Evolutionary conservation across 352 stramenopile genomes (phyloP).

Genomic region (Phytophthora kernoviae): DNA sequence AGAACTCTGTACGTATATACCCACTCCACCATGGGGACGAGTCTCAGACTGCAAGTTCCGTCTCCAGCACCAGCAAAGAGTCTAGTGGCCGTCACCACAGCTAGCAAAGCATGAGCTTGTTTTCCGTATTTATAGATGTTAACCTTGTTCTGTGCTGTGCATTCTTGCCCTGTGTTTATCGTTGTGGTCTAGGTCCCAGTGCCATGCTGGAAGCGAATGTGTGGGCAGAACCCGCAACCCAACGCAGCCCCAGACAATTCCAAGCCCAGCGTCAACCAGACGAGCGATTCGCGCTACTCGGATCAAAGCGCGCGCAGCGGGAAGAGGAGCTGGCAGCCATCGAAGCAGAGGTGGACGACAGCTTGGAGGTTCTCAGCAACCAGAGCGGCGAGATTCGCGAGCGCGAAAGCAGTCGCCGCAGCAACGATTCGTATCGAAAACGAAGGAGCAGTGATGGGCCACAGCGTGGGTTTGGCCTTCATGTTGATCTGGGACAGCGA

Average conservation of each 20-base stretch:
- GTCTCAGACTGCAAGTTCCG: conserved; percentile 19
- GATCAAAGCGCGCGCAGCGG: conserved; percentile 56
- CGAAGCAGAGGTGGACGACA: conserved; percentile 80
- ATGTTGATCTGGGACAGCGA: conserved; percentile 57
- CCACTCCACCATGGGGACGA: conserved; percentile 34
- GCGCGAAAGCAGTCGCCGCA: conserved; percentile 39
- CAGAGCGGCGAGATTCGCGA: conserved; percentile 64
- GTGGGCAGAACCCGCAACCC: conserved; percentile 14
- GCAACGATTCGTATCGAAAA: conserved; percentile 32
- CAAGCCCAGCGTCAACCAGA: conserved; percentile 56
- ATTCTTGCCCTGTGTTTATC: conserved; percentile 12
- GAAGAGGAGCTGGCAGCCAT: conserved; percentile 72
- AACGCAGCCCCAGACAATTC: conserved; percentile 21
- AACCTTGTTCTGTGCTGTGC: conserved; percentile 6
- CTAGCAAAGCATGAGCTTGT: conserved; percentile 15
- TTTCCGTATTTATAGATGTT: conserved; percentile 30
- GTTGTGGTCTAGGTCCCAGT: conserved; percentile 21
- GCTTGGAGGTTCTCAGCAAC: conserved; percentile 78
- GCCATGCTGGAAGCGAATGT: conserved; percentile 44
- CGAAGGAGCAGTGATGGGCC: conserved; percentile 35
- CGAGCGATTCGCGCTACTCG: conserved; percentile 57
- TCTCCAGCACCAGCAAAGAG: conserved; percentile 16
- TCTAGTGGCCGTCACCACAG: conserved; percentile 3
- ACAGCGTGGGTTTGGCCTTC: conserved; percentile 59
- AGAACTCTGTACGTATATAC: conserved; percentile 78